phyloP scores from a whole-genome alignment of 2,329 filamentous ascomycete genomes.

The Pezicula radicicola region DNA sequence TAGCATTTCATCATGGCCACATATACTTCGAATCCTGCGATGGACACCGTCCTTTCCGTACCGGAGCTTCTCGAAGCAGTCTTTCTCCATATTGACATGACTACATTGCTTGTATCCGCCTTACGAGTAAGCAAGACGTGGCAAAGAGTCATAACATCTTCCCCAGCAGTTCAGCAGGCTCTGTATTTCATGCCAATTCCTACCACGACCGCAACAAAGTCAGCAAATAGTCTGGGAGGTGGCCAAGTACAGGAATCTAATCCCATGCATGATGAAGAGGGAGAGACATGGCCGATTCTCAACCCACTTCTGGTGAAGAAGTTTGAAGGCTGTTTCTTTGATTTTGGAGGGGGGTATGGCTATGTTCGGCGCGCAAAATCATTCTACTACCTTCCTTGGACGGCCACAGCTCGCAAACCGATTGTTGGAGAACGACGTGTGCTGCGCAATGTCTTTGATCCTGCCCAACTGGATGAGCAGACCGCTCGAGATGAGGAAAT shows the following conservation, averaged over 20 bases:
- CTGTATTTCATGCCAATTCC: not conserved
- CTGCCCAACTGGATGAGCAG: not conserved
- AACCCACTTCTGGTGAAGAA: slow-evolving; percentile 2
- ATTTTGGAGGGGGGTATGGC: not conserved
- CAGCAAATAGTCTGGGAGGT: no score
- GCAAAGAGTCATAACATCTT: not conserved
- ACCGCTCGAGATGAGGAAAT: not conserved
- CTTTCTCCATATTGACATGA: not conserved
- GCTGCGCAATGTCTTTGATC: no score
- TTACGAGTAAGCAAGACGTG: not conserved
- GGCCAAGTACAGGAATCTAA: no score
- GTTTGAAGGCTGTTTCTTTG: not conserved
- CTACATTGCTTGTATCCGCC: not conserved
- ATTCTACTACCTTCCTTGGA: not conserved
- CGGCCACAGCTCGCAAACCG: not conserved
- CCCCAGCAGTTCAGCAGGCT: not conserved
- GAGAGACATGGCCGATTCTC: not conserved
- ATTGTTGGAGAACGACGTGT: not conserved
- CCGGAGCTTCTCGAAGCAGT: not conserved
- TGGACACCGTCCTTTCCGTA: not conserved
- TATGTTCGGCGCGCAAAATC: not conserved
- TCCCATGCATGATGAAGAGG: not conserved
- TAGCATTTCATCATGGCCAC: no score
- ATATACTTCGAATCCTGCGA: not conserved
- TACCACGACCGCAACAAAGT: not conserved